A percentile compares a stretch with the other conserved stretches of the same genome.
Evolutionary conservation across 345 rosid species (phyloP).

Genomic region (Ricinus communis): DNA sequence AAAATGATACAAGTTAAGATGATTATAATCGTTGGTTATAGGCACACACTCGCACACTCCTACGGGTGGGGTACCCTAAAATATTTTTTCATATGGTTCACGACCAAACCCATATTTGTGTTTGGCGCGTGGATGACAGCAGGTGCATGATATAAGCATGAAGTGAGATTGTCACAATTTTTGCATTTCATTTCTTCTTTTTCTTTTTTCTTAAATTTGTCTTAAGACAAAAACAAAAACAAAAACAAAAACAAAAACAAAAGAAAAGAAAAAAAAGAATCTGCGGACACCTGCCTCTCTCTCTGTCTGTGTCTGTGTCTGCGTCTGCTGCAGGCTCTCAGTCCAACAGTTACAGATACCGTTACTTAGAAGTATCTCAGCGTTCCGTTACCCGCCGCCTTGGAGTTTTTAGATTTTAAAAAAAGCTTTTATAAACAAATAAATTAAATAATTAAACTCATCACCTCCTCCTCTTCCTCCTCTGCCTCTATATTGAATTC

Average conservation of each 20-base stretch:
- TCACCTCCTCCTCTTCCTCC: neutral
- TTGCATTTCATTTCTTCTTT: neutral
- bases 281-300: constrained; percentile 6
- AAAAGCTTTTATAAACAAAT: neutral
- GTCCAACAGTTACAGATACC: constrained; percentile 29
- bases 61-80: constrained; percentile 3
- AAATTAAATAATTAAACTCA: neutral
- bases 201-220: too few relatives aligned
- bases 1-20: too few relatives aligned
- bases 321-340: neutral
- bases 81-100: constrained; percentile 37
- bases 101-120: constrained; percentile 52
- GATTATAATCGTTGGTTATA: constrained; percentile 9
- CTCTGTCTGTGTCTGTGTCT: too few relatives aligned
- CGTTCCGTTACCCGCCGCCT: constrained; percentile 37
- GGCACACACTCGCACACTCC: neutral
- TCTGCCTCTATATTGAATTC: constrained; percentile 12
- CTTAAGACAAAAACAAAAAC: constrained; percentile 1
- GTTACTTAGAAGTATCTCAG: constrained; percentile 35
- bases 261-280: neutral
- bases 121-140: constrained; percentile 56
- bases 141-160: constrained; percentile 62
- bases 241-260: neutral
- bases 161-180: constrained; percentile 36
- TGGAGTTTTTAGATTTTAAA: too few relatives aligned